A percentile compares a stretch with the other conserved stretches of the same genome.
phyloP scores from a whole-genome alignment of 257 asterid genomes.

The Ligustrum vulgare region DNA sequence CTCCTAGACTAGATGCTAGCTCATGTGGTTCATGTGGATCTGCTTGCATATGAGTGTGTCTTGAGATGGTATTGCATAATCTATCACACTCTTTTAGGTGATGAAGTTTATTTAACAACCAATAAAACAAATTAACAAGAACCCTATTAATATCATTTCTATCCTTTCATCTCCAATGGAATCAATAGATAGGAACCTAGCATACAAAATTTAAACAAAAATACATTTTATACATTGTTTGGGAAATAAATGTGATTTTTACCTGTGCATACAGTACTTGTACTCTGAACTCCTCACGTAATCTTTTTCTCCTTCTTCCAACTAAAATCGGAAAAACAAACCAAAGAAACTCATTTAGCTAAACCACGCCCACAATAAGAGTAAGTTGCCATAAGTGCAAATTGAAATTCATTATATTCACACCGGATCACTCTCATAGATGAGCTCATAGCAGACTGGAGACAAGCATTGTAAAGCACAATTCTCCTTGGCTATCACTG shows the following conservation, averaged over 20 bases:
- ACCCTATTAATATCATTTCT: neutral
- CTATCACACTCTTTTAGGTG: neutral
- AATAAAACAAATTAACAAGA: too few species aligned
- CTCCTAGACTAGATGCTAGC: neutral
- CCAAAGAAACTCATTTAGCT: conserved; percentile 15
- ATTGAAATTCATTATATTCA: conserved; percentile 16
- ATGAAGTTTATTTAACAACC: neutral
- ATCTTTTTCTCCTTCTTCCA: conserved; percentile 97
- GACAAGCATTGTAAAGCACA: conserved; percentile 83
- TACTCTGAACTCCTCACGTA: conserved; percentile 71
- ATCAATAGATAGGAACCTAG: neutral
- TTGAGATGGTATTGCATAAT: neutral
- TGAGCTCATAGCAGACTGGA: conserved; percentile 71
- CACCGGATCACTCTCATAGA: conserved; percentile 95
- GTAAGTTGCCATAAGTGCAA: neutral
- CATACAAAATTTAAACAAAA: neutral
- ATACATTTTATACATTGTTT: neutral
- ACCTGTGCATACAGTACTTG: conserved; percentile 96
- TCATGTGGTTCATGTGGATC: neutral
- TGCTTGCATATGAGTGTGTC: neutral
- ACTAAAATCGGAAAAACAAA: conserved; percentile 40
- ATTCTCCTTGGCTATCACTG: conserved; percentile 73
- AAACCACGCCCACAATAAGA: neutral
- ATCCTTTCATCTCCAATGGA: neutral
- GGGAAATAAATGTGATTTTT: conserved; percentile 17